These are phyloP conservation scores for Cladophialophora immunda DNA, from an alignment of 2,329 filamentous ascomycete genomes.

Conservation along the genomic window DNA sequence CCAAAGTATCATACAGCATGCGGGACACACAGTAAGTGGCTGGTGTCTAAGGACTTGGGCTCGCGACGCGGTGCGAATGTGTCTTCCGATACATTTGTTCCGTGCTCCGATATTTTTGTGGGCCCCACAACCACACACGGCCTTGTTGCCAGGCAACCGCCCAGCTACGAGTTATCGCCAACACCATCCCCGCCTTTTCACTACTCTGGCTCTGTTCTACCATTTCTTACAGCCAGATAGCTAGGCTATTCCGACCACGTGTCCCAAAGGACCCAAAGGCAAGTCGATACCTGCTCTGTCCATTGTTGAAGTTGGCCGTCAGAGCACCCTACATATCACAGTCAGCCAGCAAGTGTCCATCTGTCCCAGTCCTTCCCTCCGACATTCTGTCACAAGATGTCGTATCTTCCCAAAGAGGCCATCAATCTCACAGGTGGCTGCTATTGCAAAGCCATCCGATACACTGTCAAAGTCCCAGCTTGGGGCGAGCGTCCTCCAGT, in stretches of 20 bases:
- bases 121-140: conserved; percentile 4
- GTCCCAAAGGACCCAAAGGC: not conserved
- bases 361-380: not conserved
- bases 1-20: conserved; percentile 10
- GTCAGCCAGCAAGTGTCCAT: not conserved
- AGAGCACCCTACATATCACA: not conserved
- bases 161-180: too few species aligned
- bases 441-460: conserved; percentile 44
- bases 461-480: conserved; percentile 41
- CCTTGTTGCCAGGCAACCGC: conserved; percentile 28
- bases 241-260: not conserved
- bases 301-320: not conserved
- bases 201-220: not conserved
- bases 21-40: conserved; percentile 18
- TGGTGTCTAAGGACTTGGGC: conserved; percentile 2
- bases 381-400: conserved; percentile 19
- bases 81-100: not conserved
- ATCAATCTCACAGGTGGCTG: conserved; percentile 43
- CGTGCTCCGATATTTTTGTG: not conserved
- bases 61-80: conserved; percentile 22
- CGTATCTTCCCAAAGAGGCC: conserved; percentile 32
- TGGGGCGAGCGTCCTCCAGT: conserved; percentile 34
- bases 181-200: not conserved
- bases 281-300: not conserved
- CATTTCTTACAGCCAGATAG: not conserved